Evolutionary conservation across 768 basidiomycete genomes (phyloP).

Genomic region (Dictyophora rubrovolvata): DNA sequence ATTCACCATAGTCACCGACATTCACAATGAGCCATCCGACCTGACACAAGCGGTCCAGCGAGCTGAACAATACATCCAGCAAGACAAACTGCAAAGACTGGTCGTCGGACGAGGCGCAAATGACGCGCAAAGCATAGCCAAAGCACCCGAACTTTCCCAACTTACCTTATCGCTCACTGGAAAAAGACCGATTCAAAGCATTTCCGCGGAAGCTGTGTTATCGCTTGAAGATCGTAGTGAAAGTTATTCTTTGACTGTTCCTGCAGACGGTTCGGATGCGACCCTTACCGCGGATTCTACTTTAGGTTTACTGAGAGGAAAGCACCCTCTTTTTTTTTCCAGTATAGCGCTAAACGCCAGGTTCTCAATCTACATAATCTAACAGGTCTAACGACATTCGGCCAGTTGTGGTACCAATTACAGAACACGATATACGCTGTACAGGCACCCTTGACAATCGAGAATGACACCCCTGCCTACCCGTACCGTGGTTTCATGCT

Average conservation of each 20-base stretch:
- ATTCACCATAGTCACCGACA: slow-evolving; percentile 3
- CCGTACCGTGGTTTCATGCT: slow-evolving; percentile 26
- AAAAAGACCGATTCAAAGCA: neutral
- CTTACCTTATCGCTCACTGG: slow-evolving; percentile 6
- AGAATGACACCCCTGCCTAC: slow-evolving; percentile 6
- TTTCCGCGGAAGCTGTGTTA: slow-evolving; percentile 7
- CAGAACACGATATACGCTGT: slow-evolving; percentile 13
- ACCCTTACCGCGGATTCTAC: slow-evolving; percentile 17
- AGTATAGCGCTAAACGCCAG: too few species aligned
- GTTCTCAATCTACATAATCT: neutral
- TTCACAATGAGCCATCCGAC: slow-evolving; percentile 7
- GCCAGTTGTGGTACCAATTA: slow-evolving; percentile 21
- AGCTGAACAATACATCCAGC: neutral
- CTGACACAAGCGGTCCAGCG: slow-evolving; percentile 7
- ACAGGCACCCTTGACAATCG: slow-evolving; percentile 17
- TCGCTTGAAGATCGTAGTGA: slow-evolving; percentile 15
- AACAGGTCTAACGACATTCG: slow-evolving; percentile 27
- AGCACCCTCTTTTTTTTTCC: neutral
- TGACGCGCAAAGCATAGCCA: slow-evolving; percentile 1
- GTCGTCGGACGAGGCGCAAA: slow-evolving; percentile 10
- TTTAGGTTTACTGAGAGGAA: slow-evolving; percentile 22
- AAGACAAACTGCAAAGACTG: slow-evolving; percentile 9
- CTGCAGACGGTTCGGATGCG: slow-evolving; percentile 15
- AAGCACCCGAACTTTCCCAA: slow-evolving; percentile 1
- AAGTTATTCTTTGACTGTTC: slow-evolving; percentile 19